These are phyloP conservation scores for Pythium brassicae DNA, from an alignment of 352 stramenopile genomes.

Conservation along the genomic window DNA sequence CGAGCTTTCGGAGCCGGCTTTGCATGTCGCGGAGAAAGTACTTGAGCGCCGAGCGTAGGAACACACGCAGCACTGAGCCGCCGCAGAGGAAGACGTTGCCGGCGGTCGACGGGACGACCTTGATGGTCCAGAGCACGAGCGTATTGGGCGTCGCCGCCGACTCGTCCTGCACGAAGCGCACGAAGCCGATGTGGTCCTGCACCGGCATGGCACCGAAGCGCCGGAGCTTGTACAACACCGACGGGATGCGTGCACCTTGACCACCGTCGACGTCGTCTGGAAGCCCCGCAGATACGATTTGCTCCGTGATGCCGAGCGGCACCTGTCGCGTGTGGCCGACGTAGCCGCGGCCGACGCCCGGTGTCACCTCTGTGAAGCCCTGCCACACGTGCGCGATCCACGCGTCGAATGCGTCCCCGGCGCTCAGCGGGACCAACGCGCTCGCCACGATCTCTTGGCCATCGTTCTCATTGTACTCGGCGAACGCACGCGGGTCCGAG, in stretches of 20 bases:
- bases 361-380: conserved; percentile 27
- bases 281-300: conserved; percentile 57
- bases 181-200: conserved; percentile 41
- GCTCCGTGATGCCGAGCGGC: conserved; percentile 50
- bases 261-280: conserved; percentile 14
- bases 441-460: conserved; percentile 63
- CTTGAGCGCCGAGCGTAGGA: conserved; percentile 30
- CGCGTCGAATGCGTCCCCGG: conserved; percentile 55
- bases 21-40: conserved; percentile 22
- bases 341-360: conserved; percentile 43
- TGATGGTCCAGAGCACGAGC: conserved; percentile 46
- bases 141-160: conserved; percentile 16
- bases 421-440: conserved; percentile 36
- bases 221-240: conserved; percentile 44
- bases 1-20: conserved; percentile 3
- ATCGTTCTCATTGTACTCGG: conserved; percentile 37
- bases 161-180: conserved; percentile 54
- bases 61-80: conserved; percentile 24
- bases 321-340: conserved; percentile 46
- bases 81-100: conserved; percentile 51
- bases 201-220: conserved; percentile 39
- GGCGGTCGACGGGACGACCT: conserved; percentile 29
- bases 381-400: conserved; percentile 60
- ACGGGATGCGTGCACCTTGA: conserved; percentile 38
- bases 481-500: conserved; percentile 31